These are phyloP conservation scores for Aspergillus indologenus DNA, from an alignment of 495 filamentous ascomycete genomes.

Conservation along the genomic window DNA sequence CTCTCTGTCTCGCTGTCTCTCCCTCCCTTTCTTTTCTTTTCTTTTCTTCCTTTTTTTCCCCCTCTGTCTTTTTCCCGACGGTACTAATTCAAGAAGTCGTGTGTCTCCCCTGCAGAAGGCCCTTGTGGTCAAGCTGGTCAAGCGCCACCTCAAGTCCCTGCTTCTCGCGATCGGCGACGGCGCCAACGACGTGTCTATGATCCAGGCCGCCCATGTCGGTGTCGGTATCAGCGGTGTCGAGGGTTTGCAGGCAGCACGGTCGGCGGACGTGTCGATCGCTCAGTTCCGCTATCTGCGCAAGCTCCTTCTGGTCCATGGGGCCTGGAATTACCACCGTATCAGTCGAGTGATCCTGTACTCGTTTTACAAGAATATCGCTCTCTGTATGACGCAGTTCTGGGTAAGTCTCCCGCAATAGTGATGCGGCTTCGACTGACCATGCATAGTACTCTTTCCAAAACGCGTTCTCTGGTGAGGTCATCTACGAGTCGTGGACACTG, in stretches of 20 bases:
- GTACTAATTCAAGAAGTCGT: constrained; percentile 50
- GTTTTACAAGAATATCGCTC: constrained; percentile 98
- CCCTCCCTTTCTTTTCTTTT: too few relatives aligned
- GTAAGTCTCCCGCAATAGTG: constrained; percentile 41
- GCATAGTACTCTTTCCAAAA: constrained; percentile 92
- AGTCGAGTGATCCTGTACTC: constrained; percentile 96
- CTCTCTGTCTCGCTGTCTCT: too few relatives aligned
- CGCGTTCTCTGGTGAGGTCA: constrained; percentile 94
- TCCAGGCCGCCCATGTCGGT: constrained; percentile 97
- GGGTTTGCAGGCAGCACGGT: constrained; percentile 96
- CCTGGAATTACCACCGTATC: constrained; percentile 97
- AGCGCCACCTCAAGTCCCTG: constrained; percentile 88
- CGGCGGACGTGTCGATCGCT: constrained; percentile 91
- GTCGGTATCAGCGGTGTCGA: constrained; percentile 97
- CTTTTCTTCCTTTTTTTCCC: too few relatives aligned
- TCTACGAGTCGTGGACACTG: constrained; percentile 98
- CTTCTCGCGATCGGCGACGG: constrained; percentile 96
- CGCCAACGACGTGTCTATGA: constrained; percentile 99
- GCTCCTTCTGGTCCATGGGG: constrained; percentile 89
- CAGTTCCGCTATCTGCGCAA: constrained; percentile 97
- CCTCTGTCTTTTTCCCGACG: not conserved
- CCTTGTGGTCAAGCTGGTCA: constrained; percentile 97
- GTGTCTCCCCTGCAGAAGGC: constrained; percentile 99
- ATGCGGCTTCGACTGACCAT: constrained; percentile 33
- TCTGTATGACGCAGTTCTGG: constrained; percentile 99